These are phyloP conservation scores for Boletellus ananiceps DNA, from an alignment of 768 basidiomycete species.

Conservation along the genomic window DNA sequence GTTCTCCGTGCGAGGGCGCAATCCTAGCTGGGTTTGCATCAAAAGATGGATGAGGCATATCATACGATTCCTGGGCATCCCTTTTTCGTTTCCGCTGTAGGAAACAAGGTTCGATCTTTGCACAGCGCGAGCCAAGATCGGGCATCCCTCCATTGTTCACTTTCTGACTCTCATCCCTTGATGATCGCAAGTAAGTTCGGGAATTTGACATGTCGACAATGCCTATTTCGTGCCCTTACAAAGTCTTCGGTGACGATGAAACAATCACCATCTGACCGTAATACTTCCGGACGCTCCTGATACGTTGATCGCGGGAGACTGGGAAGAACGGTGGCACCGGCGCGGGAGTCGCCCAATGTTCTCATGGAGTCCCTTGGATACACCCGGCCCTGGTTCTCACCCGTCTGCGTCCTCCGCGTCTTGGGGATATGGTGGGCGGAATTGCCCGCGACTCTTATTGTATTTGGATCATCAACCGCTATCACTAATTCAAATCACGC, in stretches of 20 bases:
- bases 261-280: neutral
- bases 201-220: neutral
- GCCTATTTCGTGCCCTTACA: neutral
- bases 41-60: neutral
- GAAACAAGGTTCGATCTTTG: neutral
- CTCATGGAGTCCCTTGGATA: neutral
- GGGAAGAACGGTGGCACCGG: neutral
- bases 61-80: neutral
- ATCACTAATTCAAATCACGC: neutral
- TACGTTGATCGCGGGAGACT: neutral
- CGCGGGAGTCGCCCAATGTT: slow-evolving; percentile 1
- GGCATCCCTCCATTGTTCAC: neutral
- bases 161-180: slow-evolving; percentile 9
- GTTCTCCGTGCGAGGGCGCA: neutral
- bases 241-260: neutral
- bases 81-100: neutral
- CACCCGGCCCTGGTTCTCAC: neutral
- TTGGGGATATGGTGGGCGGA: neutral
- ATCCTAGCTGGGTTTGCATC: neutral
- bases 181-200: slow-evolving; percentile 11
- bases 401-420: neutral
- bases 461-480: neutral
- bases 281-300: neutral
- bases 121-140: slow-evolving; percentile 3
- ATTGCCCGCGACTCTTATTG: neutral